Conservation (phyloP, 78 protist species). For the Tieghemostelium lacteum region DNA sequence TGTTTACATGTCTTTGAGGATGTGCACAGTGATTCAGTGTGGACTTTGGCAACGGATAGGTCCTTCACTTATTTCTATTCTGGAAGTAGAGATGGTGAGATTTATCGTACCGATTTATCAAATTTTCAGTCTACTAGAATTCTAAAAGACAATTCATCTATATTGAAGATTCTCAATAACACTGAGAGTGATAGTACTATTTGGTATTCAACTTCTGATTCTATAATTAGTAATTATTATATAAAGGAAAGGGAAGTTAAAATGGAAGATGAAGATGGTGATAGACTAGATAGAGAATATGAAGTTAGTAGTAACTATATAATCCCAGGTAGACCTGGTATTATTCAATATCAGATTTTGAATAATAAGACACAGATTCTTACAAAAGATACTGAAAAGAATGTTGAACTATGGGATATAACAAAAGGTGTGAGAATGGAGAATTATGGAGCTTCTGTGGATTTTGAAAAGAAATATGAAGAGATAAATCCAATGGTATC, state of each 20-base stretch:
- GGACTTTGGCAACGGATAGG: neutral
- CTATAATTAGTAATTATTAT: slow-evolving; percentile 33
- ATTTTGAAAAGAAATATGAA: slow-evolving; percentile 29
- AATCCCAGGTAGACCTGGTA: slow-evolving; percentile 61
- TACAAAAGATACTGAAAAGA: slow-evolving; percentile 37
- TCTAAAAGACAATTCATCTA: slow-evolving; percentile 17
- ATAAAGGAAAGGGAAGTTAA: neutral
- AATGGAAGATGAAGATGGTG: neutral
- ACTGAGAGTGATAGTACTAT: neutral
- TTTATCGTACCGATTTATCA: slow-evolving; percentile 21
- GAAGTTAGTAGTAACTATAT: no score
- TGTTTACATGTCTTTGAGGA: slow-evolving; percentile 66
- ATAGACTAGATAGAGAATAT: slow-evolving; percentile 5
- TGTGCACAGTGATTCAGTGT: slow-evolving; percentile 43
- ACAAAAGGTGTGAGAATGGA: slow-evolving; percentile 33
- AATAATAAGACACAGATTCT: slow-evolving; percentile 47
- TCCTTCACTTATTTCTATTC: slow-evolving; percentile 31
- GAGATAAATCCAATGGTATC: slow-evolving; percentile 13
- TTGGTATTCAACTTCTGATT: slow-evolving; percentile 62
- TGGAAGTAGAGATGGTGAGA: slow-evolving; percentile 67
- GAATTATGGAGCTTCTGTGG: slow-evolving; percentile 39
- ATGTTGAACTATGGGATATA: slow-evolving; percentile 59
- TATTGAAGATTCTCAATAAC: slow-evolving; percentile 12
- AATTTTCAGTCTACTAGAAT: slow-evolving; percentile 4
- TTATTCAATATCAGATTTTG: slow-evolving; percentile 49